Base-by-base conservation (phyloP, 2,329 filamentous ascomycete genomes). In the Talaromyces sp. region DNA sequence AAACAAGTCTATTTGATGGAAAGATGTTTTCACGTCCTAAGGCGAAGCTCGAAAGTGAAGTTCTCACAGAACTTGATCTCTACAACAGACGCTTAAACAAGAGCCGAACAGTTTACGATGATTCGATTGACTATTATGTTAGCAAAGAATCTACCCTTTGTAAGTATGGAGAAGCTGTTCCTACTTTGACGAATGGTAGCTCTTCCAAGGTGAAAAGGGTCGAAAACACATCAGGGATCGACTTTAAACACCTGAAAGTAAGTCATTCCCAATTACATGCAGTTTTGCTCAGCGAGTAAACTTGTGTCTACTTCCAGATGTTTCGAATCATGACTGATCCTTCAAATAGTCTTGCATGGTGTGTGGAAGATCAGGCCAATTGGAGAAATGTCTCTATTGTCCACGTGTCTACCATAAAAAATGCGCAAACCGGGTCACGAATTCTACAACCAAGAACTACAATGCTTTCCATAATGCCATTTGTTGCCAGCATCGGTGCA, bases 1-100 rank as follows among this genome's bases (percentile, higher is more conserved):
- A 84, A 64, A 79, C 79, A 0, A 78, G 80, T 5, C 74, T 85
- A 0, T 84, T 85, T 54, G 77, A 84, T 33, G 83, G 83, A 2
- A 80, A 80, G 62, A 78, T 75, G 21, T 75, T 70, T 52, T 52
- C 67, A 6, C 63, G 63, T 2, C 21, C 52, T 53, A 69, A 15
- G 66, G 72, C 37, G 36, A 57, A 41, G 52, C 52, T 53, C 65
- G 35, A 66, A 54, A 45, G 63, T 56, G 73, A 76, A 31, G 69
- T 78, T 31, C 67, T 71, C 1, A 59, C 65, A 21, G 71, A 73
- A 25, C 73, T 77, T 50, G 69, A 70, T 4, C 75, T 77, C 21
- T 74, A 75, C 9, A 78, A 82, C 45, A 75, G 83, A 2, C 76
- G 82, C 8, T 70, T 76, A 5, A 80, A 79, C 50, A 85, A 85